Evolutionary conservation across 2,329 filamentous ascomycete species (phyloP), one percentile per base, ranked within the genome.

Genomic region (Penicillium sumatraense): DNA sequence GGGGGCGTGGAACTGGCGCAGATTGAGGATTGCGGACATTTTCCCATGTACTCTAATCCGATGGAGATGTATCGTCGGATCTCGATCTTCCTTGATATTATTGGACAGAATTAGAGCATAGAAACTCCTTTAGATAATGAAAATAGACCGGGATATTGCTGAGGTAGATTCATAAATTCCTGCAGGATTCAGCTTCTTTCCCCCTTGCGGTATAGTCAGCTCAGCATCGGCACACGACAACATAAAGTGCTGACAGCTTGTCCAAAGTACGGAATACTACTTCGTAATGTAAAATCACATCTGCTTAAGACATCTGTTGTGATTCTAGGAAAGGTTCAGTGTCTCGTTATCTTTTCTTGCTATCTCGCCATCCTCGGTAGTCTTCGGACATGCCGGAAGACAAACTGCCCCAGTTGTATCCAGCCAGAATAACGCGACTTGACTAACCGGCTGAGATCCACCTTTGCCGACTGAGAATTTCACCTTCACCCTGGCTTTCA

Each of bases 1-100:
- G 52, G 58, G 2, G 56, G 56, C 0, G 59, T 68, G 4, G 64
- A 65, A 41, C 51, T 68, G 53, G 65, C 63, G 11, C 40, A 61
- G 45, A 67, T 68, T 35, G 18, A 49, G 16, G 49, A 54, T 10
- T 59, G 57, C 53, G 65, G 64, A 3, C 62, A 68, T 61, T 67
- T 66, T 29, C 65, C 63, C 3, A 67, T 68, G 66, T 68, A 67
- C 56, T 64, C 65, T 3, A 67, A 67, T 26, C 66, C 64, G n/a
- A 48, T 63, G 20, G 65, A 67, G 44, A 68, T 67, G 64, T 64
- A 60, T 51, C 49, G 56, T 3, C 55, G 53, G 26, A 63, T 68
- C 42, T 48, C 54, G 13, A 45, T 6, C 0, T 66, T 68, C 27
- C 54, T 65, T 29, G 38, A 54, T 49, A 31, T 14, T n/a, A 11